Evolutionary conservation across 768 basidiomycete genomes (phyloP), one percentile per base, ranked within the genome.

Genomic region (Naganishia vaughanmartiniae): DNA sequence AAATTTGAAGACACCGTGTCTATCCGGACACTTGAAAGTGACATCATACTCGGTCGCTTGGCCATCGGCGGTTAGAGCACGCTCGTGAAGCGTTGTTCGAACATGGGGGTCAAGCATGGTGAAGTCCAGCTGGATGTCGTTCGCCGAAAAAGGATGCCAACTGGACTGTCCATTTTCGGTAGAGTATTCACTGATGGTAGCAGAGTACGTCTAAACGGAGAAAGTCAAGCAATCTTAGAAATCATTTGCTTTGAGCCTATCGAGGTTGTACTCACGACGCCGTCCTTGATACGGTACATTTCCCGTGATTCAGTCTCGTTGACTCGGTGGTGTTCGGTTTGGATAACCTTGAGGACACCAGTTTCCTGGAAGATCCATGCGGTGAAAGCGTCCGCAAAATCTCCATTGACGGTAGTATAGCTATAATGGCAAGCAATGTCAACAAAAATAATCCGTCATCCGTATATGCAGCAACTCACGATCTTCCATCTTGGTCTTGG

Each of bases 31-130:
- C 51, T 87, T 88, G 88, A 99, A 95, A 17, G 86, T 87, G n/a
- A 88, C 87, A 17, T 87, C 85, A 83, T 93, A 97, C 54, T 54
- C 70, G 0, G 54, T 69, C 6, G 36, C 31, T 0, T 34, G n/a
- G 15, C 65, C 70, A 19, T 2, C 88, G 12, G 55, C 56, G 21
- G 58, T 54, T 4, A 58, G 45, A 14, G 56, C 68, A 11, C 87
- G 86, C 14, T 89, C 85, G 14, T 81, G 84, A 12, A 99, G 85
- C 9, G 89, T 83, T 17, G 88, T 92, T 42, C 96, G 91, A 71
- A 98, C 83, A 81, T 96, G 93, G 0, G 96, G 96, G 80, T 99
- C 96, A 48, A 99, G 87, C 96, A 99, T 99, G 26, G 93, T 95
- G 79, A 98, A 97, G 75, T 95, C 94, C 63, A 98, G 85, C 76